phyloP scores from a whole-genome alignment of 2,329 filamentous ascomycete species.

The Microsporum ferrugineum region DNA sequence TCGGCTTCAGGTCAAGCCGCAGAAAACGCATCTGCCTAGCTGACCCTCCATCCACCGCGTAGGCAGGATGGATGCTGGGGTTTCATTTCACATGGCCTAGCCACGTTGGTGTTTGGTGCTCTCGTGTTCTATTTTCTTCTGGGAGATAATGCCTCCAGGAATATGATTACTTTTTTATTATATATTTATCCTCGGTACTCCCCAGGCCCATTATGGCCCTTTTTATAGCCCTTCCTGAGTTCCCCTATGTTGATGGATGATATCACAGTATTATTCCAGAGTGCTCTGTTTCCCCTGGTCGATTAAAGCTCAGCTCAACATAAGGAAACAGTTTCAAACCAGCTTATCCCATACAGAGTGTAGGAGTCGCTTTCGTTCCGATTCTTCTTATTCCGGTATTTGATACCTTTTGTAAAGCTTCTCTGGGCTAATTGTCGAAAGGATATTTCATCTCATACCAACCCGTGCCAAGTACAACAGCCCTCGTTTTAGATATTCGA shows the following conservation, averaged over 20 bases:
- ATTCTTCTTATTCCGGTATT: background rate
- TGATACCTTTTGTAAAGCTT: no score
- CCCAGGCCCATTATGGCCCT: background rate
- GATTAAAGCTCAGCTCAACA: no score
- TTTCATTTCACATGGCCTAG: slow-evolving; percentile 1
- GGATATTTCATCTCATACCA: background rate
- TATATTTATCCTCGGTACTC: background rate
- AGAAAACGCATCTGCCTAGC: background rate
- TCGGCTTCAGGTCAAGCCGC: background rate
- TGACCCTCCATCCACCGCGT: background rate
- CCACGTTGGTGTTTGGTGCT: background rate
- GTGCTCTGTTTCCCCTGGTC: background rate
- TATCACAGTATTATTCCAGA: background rate
- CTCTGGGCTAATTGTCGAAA: no score
- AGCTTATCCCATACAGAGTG: background rate
- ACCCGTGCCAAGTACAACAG: background rate
- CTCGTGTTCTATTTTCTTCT: background rate
- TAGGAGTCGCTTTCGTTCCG: background rate
- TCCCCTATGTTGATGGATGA: background rate
- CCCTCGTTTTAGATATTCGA: background rate
- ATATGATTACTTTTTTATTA: background rate
- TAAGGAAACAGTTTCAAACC: background rate
- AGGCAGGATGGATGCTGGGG: background rate
- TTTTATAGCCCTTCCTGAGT: background rate
- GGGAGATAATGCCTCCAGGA: background rate